Conservation (phyloP, 1,139 yeast genomes). For the Blastobotrys ciferrii region DNA sequence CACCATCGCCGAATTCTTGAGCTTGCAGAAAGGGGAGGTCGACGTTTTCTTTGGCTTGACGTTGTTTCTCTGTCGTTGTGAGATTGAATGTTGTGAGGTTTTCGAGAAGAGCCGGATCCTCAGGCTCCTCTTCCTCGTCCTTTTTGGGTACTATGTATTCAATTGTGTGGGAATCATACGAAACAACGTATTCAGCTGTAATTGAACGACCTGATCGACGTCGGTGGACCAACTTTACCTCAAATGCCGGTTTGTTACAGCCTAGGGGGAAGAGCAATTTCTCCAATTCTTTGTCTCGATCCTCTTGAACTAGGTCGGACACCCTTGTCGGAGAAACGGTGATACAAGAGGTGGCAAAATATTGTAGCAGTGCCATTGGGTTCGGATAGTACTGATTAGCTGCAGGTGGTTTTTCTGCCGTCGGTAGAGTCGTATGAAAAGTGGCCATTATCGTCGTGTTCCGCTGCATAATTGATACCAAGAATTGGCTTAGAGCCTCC, state of each 20-base stretch:
- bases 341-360: constrained; percentile 70
- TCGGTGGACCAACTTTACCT: constrained; percentile 57
- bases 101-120: constrained; percentile 49
- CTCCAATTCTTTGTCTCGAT: constrained; percentile 44
- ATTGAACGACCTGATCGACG: constrained; percentile 83
- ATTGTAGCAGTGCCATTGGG: constrained; percentile 50
- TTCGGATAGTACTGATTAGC: constrained; percentile 48
- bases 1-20: constrained; percentile 73
- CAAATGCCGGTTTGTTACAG: constrained; percentile 49
- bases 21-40: constrained; percentile 89
- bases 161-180: constrained; percentile 51
- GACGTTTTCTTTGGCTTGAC: constrained; percentile 74
- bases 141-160: constrained; percentile 40
- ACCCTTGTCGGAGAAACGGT: constrained; percentile 48
- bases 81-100: constrained; percentile 86
- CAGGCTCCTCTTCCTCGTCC: constrained; percentile 38
- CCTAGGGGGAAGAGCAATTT: constrained; percentile 50
- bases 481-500: constrained; percentile 50
- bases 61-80: constrained; percentile 71
- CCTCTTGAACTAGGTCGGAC: constrained; percentile 47
- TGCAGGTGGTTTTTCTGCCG: constrained; percentile 3
- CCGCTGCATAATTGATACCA: constrained; percentile 57
- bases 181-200: constrained; percentile 52
- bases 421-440: constrained; percentile 44
- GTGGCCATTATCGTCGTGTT: constrained; percentile 55